Percentiles rank a stretch among this genome's conserved stretches.
These are phyloP conservation scores for Hibiscus mutabilis DNA, from an alignment of 345 rosid genomes.

Conservation along the genomic window DNA sequence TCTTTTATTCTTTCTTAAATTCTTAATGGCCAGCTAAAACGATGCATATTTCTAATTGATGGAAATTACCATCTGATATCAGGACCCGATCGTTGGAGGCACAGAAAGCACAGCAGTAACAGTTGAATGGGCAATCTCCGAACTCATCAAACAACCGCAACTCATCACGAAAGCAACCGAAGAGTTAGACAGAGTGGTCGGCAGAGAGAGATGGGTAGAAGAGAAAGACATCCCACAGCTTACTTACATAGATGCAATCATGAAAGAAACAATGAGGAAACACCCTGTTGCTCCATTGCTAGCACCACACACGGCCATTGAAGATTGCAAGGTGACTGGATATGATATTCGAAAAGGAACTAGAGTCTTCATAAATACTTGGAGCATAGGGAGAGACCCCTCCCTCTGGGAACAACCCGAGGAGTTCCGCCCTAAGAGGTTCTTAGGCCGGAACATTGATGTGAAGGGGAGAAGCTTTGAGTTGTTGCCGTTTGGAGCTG, in stretches of 20 bases:
- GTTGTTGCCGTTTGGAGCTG: constrained; percentile 27
- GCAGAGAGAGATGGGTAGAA: neutral
- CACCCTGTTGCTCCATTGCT: neutral
- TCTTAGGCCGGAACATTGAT: constrained; percentile 2
- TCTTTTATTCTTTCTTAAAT: too few relatives aligned
- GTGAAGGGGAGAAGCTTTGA: constrained; percentile 4
- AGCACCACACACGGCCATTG: neutral
- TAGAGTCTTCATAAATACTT: neutral
- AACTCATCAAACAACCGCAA: constrained; percentile 3
- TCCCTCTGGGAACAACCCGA: neutral
- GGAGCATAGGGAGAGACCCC: neutral
- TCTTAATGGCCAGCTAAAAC: too few relatives aligned
- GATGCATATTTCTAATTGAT: too few relatives aligned
- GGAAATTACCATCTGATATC: too few relatives aligned
- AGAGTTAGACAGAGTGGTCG: constrained; percentile 21
- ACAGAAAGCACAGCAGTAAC: too few relatives aligned
- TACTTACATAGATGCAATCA: neutral
- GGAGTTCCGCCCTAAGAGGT: constrained; percentile 25
- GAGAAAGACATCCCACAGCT: neutral
- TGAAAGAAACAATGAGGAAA: neutral
- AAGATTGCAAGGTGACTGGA: neutral
- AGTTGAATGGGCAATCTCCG: too few relatives aligned
- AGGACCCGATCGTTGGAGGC: too few relatives aligned
- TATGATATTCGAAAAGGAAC: neutral
- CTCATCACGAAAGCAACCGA: constrained; percentile 17